Evolutionary conservation across 2,329 filamentous ascomycete genomes (phyloP), one percentile per base, ranked within the genome.

Genomic region (Sporothrix brunneoviolacea): DNA sequence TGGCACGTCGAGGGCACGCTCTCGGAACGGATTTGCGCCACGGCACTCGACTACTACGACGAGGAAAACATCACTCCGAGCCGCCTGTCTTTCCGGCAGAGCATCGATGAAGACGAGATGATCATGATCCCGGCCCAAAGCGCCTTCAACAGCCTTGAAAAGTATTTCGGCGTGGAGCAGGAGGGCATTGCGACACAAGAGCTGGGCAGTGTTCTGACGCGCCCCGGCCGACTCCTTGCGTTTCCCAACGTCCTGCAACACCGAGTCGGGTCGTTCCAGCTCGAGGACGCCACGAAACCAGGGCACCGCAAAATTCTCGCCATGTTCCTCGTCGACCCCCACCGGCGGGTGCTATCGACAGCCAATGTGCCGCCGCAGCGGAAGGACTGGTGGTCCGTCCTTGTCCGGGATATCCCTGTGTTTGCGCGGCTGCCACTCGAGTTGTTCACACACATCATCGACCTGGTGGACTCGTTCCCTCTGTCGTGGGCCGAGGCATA

Each of bases 251-350:
- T 59, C 12, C 56, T 66, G 52, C 78, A 82, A 58, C 72, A 82
- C 59, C 61, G 69, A 43, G 71, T 81, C 15, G 60, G 70, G 37
- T 61, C 73, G 2, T 80, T 82, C 62, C 54, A 64, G 13, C 68
- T 81, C 9, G 58, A 59, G 24, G 75, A 84, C 54, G 59, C 59
- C 0, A 72, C 70, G 0, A 72, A 70, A 50, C 70, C 75, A 0
- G 80, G 80, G 2, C 74, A 82, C 58, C 66, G 75, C 13, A 74
- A 76, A 55, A 74, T 83, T 49, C 63, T 83, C 0, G 75, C 74
- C 0, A 66, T 84, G 35, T 83, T 75, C 60, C 68, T 84, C 2
- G 73, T 84, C 3, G 79, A 84, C 55, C 80, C 80, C 0, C 59
- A 71, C 27, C 58, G 65, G 5, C 70, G 70, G 7, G 68, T 83